A percentile compares a stretch with the other conserved stretches of the same genome.
These are phyloP conservation scores for Lasiodiplodia theobromae DNA, from an alignment of 2,329 filamentous ascomycete genomes.

Conservation along the genomic window DNA sequence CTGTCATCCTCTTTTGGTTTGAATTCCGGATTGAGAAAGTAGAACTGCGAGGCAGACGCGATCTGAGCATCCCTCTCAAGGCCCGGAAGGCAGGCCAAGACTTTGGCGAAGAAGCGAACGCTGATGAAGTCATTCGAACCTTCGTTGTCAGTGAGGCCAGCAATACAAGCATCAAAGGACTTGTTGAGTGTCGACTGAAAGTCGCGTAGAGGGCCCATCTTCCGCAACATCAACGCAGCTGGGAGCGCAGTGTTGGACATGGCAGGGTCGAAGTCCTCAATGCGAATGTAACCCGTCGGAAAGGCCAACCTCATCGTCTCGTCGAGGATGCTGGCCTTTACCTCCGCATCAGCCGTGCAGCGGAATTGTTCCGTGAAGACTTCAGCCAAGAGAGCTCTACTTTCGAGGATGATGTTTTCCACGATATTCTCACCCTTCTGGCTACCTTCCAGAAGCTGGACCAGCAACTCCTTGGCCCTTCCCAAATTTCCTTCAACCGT, in stretches of 20 bases:
- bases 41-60: conserved; percentile 33
- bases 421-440: background rate
- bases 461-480: conserved; percentile 30
- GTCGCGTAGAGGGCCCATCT: conserved; percentile 33
- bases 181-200: conserved; percentile 28
- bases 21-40: conserved; percentile 29
- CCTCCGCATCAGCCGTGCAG: conserved; percentile 19
- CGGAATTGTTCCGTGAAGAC: conserved; percentile 32
- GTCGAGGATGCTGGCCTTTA: conserved; percentile 30
- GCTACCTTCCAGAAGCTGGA: conserved; percentile 9
- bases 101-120: conserved; percentile 33
- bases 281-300: background rate
- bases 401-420: conserved; percentile 3
- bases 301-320: conserved; percentile 29
- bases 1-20: background rate
- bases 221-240: conserved; percentile 30
- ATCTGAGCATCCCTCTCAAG: conserved; percentile 35
- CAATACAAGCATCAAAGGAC: conserved; percentile 33
- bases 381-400: conserved; percentile 30
- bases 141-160: conserved; percentile 31
- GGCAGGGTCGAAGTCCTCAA: conserved; percentile 29
- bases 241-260: background rate
- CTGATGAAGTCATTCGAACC: conserved; percentile 33
- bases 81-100: conserved; percentile 33
- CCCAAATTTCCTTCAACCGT: conserved; percentile 25